Evolutionary conservation across 164 flowering plant genomes (phyloP), one percentile per base, ranked within the genome.

Genomic region (Cinnamomum micranthum): DNA sequence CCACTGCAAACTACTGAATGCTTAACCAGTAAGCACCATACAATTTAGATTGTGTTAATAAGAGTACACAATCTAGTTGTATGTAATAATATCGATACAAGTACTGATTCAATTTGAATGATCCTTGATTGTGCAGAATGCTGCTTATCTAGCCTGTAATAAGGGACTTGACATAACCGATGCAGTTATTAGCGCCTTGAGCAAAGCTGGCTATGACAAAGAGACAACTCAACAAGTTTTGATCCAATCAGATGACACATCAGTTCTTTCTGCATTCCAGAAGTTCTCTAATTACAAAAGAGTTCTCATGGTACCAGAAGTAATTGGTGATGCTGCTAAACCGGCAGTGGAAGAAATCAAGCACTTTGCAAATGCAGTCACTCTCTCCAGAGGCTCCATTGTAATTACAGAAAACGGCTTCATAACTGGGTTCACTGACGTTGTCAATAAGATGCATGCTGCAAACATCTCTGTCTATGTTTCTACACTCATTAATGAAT

Each of bases 111-210:
- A 55, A 55, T 19, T 55, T 55, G 20, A 15, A 15, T 55, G 60
- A 55, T 66, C n/a, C 1, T 66, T 66, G 41, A 12, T 33, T 23
- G 68, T 58, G 41, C 87, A 95, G 99, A 89, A 96, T 79, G 97
- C 97, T 68, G 86, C 97, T 17, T 92, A 86, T 84, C 86, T 95
- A 20, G 98, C 97, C 73, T 85, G 94, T 31, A 90, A 88, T 82
- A 86, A 89, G 81, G 94, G 94, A 24, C 85, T 93, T 1, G 84
- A 78, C 86, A 77, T 91, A 2, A 76, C 83, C 11, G 89, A 80
- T 71, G 82, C 84, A 0, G 95, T 90, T 13, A 59, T 73, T 15
- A 75, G 75, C 0, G 95, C 97, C 69, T 82, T 96, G 72, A 79
- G 33, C 71, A 89, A 90, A 69, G 94, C 95, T 28, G 87, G 89